phyloP scores from a whole-genome alignment of 2,329 filamentous ascomycete genomes.

The Magnaporthiopsis incrustans region DNA sequence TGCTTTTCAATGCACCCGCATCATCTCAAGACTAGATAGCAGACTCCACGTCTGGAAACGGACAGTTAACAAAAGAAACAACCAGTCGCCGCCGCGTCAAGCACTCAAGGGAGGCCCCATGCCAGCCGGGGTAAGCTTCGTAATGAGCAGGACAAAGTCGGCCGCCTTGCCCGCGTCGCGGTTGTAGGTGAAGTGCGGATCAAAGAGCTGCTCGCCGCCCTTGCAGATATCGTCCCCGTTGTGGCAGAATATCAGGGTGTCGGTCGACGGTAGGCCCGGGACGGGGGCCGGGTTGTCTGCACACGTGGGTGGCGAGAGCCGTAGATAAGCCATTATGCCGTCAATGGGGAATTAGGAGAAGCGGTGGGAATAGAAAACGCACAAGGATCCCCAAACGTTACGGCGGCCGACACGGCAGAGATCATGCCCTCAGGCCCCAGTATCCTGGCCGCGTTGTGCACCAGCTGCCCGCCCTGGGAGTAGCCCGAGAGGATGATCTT shows the following conservation, averaged over 20 bases:
- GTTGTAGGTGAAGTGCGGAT: slow-evolving; percentile 7
- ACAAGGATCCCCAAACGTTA: slow-evolving; percentile 7
- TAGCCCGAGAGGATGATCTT: slow-evolving; percentile 31
- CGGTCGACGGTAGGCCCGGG: slow-evolving; percentile 8
- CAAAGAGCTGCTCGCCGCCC: slow-evolving; percentile 6
- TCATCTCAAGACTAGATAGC: too few relatives aligned
- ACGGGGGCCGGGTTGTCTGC: slow-evolving; percentile 12
- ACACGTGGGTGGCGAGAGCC: too few relatives aligned
- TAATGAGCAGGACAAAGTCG: slow-evolving; percentile 4
- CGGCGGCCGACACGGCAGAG: neutral
- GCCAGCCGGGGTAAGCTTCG: neutral
- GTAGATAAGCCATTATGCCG: neutral
- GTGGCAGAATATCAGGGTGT: slow-evolving; percentile 12
- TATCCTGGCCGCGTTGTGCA: slow-evolving; percentile 13
- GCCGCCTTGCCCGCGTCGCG: slow-evolving; percentile 4
- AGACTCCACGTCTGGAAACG: too few relatives aligned
- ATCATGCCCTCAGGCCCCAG: slow-evolving; percentile 6
- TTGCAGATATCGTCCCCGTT: slow-evolving; percentile 12
- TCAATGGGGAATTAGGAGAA: too few relatives aligned
- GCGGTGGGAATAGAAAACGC: neutral
- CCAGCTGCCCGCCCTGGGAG: slow-evolving; percentile 17
- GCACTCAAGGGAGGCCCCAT: too few relatives aligned
- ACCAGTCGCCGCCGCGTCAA: too few relatives aligned
- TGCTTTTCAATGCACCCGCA: too few relatives aligned
- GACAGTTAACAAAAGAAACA: too few relatives aligned